Base-by-base conservation (phyloP, 495 filamentous ascomycete genomes). In the Symbiotaphrina buchneri region DNA sequence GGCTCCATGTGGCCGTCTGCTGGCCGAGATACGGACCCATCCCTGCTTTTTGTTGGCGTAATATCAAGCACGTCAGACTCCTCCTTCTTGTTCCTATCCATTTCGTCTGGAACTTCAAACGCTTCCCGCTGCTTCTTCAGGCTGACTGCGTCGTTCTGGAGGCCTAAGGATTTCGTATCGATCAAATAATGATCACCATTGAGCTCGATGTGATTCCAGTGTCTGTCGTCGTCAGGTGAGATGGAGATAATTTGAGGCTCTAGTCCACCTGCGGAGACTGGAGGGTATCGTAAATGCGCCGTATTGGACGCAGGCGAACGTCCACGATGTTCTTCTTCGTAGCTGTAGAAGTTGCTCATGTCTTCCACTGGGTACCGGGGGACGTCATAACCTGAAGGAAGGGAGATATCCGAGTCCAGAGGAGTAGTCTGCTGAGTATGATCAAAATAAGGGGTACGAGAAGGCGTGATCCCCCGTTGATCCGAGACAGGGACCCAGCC, bases 121-220 rank as follows among this genome's bases (percentile, higher is more conserved):
- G 7, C 22, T 25, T 25, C 22, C 13, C 22, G 8, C 8, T 25
- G 22, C 22, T 25, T 13, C 8, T 25, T 25, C 8, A 25, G 22
- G 22, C 13, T 25, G 22, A 13, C 13, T 13, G 22, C 13, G 7
- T 7, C 22, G 22, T 7, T 13, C 22, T 25, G 7, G 22, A 25
- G n/a, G n/a, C n/a, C n/a, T n/a, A 25, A 8, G 22, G 7, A 25
- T 25, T 13, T 25, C 22, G n/a, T 7, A 25, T 19, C 22, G 15
- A 34, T 30, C 22, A 34, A 15, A 13, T 34, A 34, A 5, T 21
- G 20, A 34, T 30, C 13, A 14, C 32, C 32, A n/a, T 27, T 25
- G 10, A 27, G 16, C 6, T 34, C 23, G 20, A 34, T 18, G 22
- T 30, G 22, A 25, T 25, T 8, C 22, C 8, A 13, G 13, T 13